These are phyloP conservation scores for Symbiodinium pilosum DNA, from an alignment of 73 alveolate genomes.

Conservation along the genomic window DNA sequence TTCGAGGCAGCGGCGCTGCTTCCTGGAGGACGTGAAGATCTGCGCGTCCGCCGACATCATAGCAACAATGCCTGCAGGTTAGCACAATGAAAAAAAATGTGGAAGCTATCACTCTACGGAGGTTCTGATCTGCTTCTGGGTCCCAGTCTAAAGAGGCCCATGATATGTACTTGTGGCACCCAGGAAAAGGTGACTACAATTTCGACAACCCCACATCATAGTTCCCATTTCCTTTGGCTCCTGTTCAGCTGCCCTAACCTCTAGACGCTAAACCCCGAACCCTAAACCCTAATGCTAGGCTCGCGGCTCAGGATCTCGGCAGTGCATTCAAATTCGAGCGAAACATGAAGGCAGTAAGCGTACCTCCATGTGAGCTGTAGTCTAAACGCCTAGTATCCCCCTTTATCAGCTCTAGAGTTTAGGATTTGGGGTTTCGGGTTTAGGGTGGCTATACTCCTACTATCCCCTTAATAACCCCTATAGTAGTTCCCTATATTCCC, in stretches of 20 bases:
- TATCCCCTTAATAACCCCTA: too few species aligned
- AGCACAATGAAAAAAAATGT: too few species aligned
- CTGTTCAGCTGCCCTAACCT: background rate
- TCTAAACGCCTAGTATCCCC: too few species aligned
- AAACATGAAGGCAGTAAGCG: conserved; percentile 83
- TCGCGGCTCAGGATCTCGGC: conserved; percentile 68
- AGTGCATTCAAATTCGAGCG: conserved; percentile 65
- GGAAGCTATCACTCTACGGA: too few species aligned
- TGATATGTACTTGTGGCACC: background rate
- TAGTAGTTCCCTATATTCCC: too few species aligned
- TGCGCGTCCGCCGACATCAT: conserved; percentile 89
- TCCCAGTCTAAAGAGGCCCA: background rate
- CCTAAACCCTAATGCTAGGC: too few species aligned
- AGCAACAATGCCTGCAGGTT: conserved; percentile 55
- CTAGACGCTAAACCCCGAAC: background rate
- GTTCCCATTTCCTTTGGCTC: background rate
- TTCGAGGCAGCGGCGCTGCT: conserved; percentile 2
- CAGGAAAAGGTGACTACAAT: background rate
- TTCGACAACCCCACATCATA: too few species aligned
- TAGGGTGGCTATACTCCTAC: too few species aligned
- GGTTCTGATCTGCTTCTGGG: too few species aligned
- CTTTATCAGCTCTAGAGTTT: too few species aligned
- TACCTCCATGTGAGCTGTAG: too few species aligned
- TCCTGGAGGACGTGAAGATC: conserved; percentile 67
- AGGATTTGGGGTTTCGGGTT: background rate